phyloP scores from a whole-genome alignment of 345 rosid species.

The Arabidopsis arenosa region DNA sequence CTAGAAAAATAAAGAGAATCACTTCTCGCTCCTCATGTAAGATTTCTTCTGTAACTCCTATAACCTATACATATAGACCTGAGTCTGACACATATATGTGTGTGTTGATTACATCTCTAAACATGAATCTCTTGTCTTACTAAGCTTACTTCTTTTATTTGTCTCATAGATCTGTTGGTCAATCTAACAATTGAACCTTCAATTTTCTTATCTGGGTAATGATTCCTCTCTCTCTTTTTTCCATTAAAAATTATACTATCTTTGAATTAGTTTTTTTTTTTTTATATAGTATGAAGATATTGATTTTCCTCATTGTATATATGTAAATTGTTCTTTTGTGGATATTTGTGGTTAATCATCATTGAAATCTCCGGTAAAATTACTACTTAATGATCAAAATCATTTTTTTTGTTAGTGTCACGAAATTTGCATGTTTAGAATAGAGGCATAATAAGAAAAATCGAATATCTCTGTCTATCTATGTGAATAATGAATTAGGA shows the following conservation, averaged over 20 bases:
- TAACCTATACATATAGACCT: not conserved
- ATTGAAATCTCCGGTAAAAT: not conserved
- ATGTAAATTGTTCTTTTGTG: not conserved
- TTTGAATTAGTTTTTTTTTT: not conserved
- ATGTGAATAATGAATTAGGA: constrained; percentile 1
- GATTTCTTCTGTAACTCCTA: constrained; percentile 8
- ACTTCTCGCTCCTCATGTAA: constrained; percentile 27
- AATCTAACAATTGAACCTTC: constrained; percentile 23
- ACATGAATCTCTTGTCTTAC: constrained; percentile 11
- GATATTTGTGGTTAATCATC: not conserved
- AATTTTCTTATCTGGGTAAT: constrained; percentile 14
- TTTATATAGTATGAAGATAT: not conserved
- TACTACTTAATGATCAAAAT: not conserved
- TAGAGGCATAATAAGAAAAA: not conserved
- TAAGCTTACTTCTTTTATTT: constrained; percentile 13
- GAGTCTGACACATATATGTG: not conserved
- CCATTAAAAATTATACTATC: not conserved
- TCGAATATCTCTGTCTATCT: not conserved
- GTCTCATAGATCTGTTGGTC: constrained; percentile 32
- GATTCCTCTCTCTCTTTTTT: not conserved
- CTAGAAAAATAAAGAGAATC: constrained; percentile 1
- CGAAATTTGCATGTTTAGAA: not conserved
- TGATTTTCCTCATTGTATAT: not conserved
- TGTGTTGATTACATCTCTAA: constrained; percentile 10
- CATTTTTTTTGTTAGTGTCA: not conserved